Evolutionary conservation across 2,329 filamentous ascomycete species (phyloP), one percentile per base, ranked within the genome.

Genomic region (Curvularia verruculosa): DNA sequence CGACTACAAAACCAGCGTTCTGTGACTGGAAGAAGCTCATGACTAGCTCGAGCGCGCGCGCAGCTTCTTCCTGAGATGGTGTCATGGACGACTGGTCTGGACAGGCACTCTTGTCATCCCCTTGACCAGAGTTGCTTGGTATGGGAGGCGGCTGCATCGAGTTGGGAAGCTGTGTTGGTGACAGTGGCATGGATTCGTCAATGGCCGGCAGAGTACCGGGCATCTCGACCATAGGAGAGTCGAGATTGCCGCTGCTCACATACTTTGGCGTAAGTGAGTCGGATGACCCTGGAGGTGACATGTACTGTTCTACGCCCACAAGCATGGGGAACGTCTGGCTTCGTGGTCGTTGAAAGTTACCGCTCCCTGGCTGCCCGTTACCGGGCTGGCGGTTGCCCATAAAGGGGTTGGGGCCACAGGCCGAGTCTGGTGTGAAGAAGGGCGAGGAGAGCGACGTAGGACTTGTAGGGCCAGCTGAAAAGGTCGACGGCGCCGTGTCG

Each of bases 291-390:
- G 79, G 69, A 24, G 81, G 80, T 34, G 82, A 80, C 60, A 84
- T 80, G 66, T 84, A 83, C 28, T 84, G 81, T 63, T 87, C 88
- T 43, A 89, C 81, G 45, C 86, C 87, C 40, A 71, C 58, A 9
- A 91, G 79, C 43, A 88, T 87, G 1, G 92, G 91, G 61, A 96
- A 92, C 0, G 92, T 96, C 75, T 96, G 92, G 74, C 91, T 95
- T 69, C 92, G 84, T n/a, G 90, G 91, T 54, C 91, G 84, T 67
- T 89, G 88, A 63, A 88, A 87, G 67, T 85, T 86, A 51, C 81
- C 78, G 54, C 77, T 78, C 41, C 77, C 74, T 37, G 78, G 79
- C 52, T 79, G 79, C 34, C 80, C 79, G 56, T 80, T 80, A 24
- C 79, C 78, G 45, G 64, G 55, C 61, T 84, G 82, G 54, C 80